Conservation (phyloP, 495 filamentous ascomycete species). For the Chaetomium tenue region DNA sequence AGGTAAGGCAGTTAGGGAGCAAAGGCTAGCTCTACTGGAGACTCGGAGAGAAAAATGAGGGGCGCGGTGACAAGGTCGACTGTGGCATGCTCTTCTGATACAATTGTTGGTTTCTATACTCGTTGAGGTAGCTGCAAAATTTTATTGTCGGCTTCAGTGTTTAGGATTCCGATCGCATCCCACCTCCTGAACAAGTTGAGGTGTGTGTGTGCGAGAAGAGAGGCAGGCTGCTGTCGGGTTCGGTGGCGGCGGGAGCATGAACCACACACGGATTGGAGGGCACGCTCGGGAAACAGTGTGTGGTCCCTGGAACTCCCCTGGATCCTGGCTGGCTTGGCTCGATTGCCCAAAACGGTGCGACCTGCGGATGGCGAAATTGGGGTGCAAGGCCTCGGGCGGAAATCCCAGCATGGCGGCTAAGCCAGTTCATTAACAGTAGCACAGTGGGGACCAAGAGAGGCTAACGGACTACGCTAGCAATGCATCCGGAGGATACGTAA, state of each 20-base stretch:
- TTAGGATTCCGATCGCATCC: constrained; percentile 7
- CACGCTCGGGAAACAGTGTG: neutral
- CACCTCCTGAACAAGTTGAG: neutral
- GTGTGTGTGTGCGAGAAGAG: constrained; percentile 9
- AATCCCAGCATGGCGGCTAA: constrained; percentile 10
- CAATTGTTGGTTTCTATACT: constrained; percentile 26
- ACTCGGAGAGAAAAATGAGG: constrained; percentile 27
- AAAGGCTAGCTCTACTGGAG: constrained; percentile 33
- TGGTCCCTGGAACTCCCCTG: constrained; percentile 5
- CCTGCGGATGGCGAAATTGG: constrained; percentile 27
- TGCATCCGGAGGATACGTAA: neutral
- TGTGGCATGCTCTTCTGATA: constrained; percentile 30
- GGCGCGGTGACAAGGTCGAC: constrained; percentile 29
- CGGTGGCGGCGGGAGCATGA: constrained; percentile 11
- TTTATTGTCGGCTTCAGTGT: neutral
- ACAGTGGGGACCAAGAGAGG: neutral
- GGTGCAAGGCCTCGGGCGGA: constrained; percentile 2
- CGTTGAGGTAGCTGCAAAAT: constrained; percentile 2
- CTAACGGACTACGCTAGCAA: neutral
- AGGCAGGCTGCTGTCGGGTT: constrained; percentile 9
- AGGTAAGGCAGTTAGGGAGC: constrained; percentile 16
- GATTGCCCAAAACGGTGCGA: constrained; percentile 22
- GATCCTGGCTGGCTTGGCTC: constrained; percentile 15
- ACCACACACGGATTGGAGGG: neutral
- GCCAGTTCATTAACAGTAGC: neutral